Evolutionary conservation across 1,139 yeast species (phyloP), one percentile per base, ranked within the genome.

Genomic region (Saccharomyces hybrid): DNA sequence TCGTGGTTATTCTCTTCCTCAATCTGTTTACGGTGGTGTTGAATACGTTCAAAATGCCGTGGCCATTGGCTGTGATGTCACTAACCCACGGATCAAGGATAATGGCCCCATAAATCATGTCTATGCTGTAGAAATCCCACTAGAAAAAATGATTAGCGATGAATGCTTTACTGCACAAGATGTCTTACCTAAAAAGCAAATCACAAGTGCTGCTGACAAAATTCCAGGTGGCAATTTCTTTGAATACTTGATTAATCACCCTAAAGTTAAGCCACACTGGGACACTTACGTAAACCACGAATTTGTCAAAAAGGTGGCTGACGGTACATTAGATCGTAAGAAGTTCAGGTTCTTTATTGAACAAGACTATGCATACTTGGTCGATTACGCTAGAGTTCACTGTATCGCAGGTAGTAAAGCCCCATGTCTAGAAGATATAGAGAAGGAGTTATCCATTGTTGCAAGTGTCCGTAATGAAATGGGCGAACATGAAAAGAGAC

Each of bases 51-150:
- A 84, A 61, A 74, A 74, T 54, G 90, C 87, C 1, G 84, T 89
- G 60, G 66, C 73, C 1, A 64, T 84, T 28, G 91, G 91, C 1
- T 66, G 70, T 55, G 52, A 60, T 28, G 66, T 64, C 2, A 55
- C 58, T 14, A 51, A 57, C 20, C 20, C 20, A 23, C 53, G 58
- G 13, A 57, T 73, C 46, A 87, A 86, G 0, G 69, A 51, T 9
- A 74, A 82, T 65, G 95, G 96, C 0, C 96, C 96, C 0, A 73
- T 88, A 56, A 85, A 85, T 65, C 95, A 86, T 61, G 65, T 73
- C 9, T 73, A 70, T 59, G 67, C 69, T 14, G 63, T 69, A 44
- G 63, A 66, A 23, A 62, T 70, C 23, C 76, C 78, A 4, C 68
- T 73, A 59, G 64, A 69, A 58, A 69, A 61, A 53, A 65, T 65